Evolutionary conservation across 1,139 yeast genomes (phyloP).

Genomic region (Suhomyces terraborum): DNA sequence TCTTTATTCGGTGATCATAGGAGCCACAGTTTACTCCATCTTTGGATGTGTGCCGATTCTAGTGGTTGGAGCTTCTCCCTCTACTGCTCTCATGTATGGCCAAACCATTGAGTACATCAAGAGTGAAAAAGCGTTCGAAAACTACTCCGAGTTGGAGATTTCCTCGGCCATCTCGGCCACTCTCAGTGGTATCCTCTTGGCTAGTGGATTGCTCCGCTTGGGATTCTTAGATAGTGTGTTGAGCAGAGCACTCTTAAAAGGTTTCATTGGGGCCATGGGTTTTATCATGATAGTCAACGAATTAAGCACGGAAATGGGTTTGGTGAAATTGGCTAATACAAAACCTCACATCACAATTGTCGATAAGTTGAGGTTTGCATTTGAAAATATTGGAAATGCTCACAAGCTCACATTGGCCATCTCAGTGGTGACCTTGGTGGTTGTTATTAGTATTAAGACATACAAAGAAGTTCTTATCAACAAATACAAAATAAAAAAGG

Average conservation of each 20-base stretch:
- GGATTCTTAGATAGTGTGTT: slow-evolving; percentile 38
- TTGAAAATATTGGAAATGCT: slow-evolving; percentile 18
- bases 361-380: slow-evolving; percentile 26
- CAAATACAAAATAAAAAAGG: slow-evolving; percentile 20
- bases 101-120: slow-evolving; percentile 28
- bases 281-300: slow-evolving; percentile 37
- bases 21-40: slow-evolving; percentile 30
- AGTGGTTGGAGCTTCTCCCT: slow-evolving; percentile 40
- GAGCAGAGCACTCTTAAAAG: slow-evolving; percentile 35
- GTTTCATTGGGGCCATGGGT: slow-evolving; percentile 41
- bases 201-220: slow-evolving; percentile 31
- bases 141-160: slow-evolving; percentile 25
- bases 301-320: slow-evolving; percentile 33
- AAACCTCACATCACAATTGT: slow-evolving; percentile 29
- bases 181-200: slow-evolving; percentile 30
- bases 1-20: slow-evolving; percentile 32
- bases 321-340: slow-evolving; percentile 20
- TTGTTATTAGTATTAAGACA: slow-evolving; percentile 27
- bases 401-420: slow-evolving; percentile 27
- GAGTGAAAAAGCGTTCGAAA: slow-evolving; percentile 19
- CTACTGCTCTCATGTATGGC: slow-evolving; percentile 37
- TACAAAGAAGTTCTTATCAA: slow-evolving; percentile 23
- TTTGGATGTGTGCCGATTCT: slow-evolving; percentile 38
- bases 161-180: slow-evolving; percentile 30
- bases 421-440: slow-evolving; percentile 24